phyloP scores from a whole-genome alignment of 2,329 filamentous ascomycete genomes.

The Boeremia exigua region DNA sequence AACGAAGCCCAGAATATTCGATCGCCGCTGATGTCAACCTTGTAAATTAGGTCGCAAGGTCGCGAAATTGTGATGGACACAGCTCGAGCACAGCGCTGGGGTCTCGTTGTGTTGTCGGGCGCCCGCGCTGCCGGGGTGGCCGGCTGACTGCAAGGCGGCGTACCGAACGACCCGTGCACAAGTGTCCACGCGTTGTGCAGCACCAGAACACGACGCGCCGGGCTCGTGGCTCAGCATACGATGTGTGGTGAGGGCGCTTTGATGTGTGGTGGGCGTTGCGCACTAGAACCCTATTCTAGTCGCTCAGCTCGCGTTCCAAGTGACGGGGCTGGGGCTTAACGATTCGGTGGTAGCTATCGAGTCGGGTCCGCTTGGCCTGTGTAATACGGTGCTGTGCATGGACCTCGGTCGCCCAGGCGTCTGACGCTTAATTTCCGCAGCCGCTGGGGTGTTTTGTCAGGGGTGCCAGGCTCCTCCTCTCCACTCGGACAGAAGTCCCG shows the following conservation, averaged over 20 bases:
- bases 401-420: slow-evolving; percentile 4
- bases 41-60: not conserved
- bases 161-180: slow-evolving; percentile 1
- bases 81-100: not conserved
- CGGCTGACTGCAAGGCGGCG: not conserved
- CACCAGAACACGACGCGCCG: not conserved
- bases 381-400: slow-evolving; percentile 9
- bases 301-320: slow-evolving; percentile 4
- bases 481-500: not conserved
- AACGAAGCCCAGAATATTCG: slow-evolving; percentile 2
- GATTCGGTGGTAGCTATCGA: slow-evolving; percentile 15
- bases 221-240: not conserved
- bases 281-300: not conserved
- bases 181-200: slow-evolving; percentile 7
- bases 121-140: not conserved
- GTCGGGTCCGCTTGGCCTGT: slow-evolving; percentile 3
- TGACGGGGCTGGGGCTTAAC: slow-evolving; percentile 1
- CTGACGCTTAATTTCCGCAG: slow-evolving; percentile 15
- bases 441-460: slow-evolving; percentile 11
- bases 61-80: slow-evolving; percentile 15
- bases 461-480: slow-evolving; percentile 6
- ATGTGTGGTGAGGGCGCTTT: not conserved
- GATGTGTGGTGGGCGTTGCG: not conserved
- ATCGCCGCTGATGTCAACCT: not conserved
- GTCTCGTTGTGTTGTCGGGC: not conserved